These are phyloP conservation scores for Tuber brumale DNA, from an alignment of 495 filamentous ascomycete species.

Conservation along the genomic window DNA sequence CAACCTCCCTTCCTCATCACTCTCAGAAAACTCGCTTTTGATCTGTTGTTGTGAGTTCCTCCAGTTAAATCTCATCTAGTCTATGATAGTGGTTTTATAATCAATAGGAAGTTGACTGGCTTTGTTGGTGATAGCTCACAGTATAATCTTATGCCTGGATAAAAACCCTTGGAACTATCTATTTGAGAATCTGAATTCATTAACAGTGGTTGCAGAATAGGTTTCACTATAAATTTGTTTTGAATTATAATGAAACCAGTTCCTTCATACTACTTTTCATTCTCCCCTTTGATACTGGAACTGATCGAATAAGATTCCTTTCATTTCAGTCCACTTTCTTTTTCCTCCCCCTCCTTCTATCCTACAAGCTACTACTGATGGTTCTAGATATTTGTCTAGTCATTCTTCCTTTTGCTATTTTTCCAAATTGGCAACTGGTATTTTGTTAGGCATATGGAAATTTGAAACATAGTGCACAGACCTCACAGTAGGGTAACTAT, in stretches of 20 bases:
- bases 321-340: background rate
- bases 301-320: background rate
- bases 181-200: conserved; percentile 11
- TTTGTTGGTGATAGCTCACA: conserved; percentile 11
- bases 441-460: too few species aligned
- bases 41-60: background rate
- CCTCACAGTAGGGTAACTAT: too few species aligned
- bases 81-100: conserved; percentile 5
- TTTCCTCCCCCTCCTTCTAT: too few species aligned
- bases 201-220: background rate
- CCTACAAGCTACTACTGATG: too few species aligned
- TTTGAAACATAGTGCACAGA: too few species aligned
- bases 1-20: background rate
- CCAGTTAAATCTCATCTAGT: conserved; percentile 9
- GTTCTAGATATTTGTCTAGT: too few species aligned
- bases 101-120: background rate
- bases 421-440: too few species aligned
- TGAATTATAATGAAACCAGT: background rate
- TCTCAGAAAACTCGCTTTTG: background rate
- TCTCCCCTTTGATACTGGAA: background rate
- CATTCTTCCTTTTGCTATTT: too few species aligned
- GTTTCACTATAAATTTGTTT: background rate
- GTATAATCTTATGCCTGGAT: too few species aligned
- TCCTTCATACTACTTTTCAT: background rate
- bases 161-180: too few species aligned